phyloP scores from a whole-genome alignment of 306 rosid genomes.

The Leucaena leucocephala region DNA sequence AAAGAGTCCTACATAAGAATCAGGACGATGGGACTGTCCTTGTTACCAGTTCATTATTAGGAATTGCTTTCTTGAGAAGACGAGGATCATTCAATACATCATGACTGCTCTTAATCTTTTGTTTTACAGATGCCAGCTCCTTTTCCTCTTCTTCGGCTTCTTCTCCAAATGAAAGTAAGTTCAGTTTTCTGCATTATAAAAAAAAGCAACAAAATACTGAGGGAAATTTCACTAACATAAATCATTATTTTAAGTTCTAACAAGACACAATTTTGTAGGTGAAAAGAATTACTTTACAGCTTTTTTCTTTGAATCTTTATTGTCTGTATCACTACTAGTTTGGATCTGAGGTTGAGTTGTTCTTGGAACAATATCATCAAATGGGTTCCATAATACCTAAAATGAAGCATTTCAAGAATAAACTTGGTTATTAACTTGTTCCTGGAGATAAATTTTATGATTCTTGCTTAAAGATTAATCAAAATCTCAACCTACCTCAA shows the following conservation, averaged over 20 bases:
- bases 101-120: conserved; percentile 93
- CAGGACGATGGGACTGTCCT: conserved; percentile 25
- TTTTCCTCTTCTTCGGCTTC: conserved; percentile 98
- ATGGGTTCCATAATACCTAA: conserved; percentile 92
- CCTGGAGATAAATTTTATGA: conserved; percentile 18
- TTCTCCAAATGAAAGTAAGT: conserved; percentile 92
- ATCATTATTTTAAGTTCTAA: conserved; percentile 21
- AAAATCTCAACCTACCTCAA: conserved; percentile 67
- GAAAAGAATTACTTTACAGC: conserved; percentile 71
- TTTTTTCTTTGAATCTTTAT: conserved; percentile 68
- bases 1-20: conserved; percentile 22
- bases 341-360: conserved; percentile 44
- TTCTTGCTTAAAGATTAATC: conserved; percentile 15
- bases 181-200: conserved; percentile 65
- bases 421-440: conserved; percentile 31
- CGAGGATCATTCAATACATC: conserved; percentile 98
- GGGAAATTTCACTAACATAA: conserved; percentile 1
- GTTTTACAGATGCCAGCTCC: conserved; percentile 73
- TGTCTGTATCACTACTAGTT: conserved; percentile 52
- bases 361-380: conserved; percentile 87
- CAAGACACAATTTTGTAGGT: background rate
- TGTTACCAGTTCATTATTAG: conserved; percentile 57
- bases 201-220: conserved; percentile 17
- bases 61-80: conserved; percentile 68
- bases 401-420: conserved; percentile 31